A percentile compares a stretch with the other conserved stretches of the same genome.
Evolutionary conservation across 768 basidiomycete species (phyloP).

Genomic region (Serendipita sp.): DNA sequence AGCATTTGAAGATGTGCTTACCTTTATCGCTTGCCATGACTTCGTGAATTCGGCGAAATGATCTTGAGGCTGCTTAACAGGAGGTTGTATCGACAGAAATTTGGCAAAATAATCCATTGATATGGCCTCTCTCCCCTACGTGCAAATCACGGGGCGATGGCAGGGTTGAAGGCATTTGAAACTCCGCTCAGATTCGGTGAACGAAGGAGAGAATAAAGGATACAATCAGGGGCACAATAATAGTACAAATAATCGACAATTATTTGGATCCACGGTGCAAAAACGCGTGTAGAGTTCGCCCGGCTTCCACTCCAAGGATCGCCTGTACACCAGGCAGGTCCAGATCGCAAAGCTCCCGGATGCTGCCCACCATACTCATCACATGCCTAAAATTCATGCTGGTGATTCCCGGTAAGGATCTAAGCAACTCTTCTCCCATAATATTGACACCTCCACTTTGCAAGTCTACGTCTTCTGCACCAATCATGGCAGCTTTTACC

Average conservation of each 20-base stretch:
- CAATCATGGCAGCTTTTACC: constrained; percentile 55
- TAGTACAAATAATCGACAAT: background rate
- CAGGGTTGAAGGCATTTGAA: too few species aligned
- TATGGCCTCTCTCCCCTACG: background rate
- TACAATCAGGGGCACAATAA: background rate
- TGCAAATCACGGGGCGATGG: background rate
- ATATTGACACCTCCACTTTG: constrained; percentile 52
- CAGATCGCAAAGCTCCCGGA: constrained; percentile 60
- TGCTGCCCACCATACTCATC: constrained; percentile 60
- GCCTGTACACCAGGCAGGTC: constrained; percentile 43
- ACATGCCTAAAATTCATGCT: constrained; percentile 75
- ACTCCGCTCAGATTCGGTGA: background rate
- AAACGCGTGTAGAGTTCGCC: constrained; percentile 66
- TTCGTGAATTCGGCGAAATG: constrained; percentile 55
- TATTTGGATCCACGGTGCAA: constrained; percentile 40
- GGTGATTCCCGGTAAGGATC: constrained; percentile 69
- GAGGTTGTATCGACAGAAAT: constrained; percentile 39
- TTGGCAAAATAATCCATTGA: constrained; percentile 81
- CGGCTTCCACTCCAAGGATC: constrained; percentile 66
- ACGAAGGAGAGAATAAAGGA: background rate
- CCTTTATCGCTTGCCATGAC: constrained; percentile 65
- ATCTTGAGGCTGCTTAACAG: constrained; percentile 39
- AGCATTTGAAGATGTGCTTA: constrained; percentile 14
- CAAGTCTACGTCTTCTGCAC: constrained; percentile 59
- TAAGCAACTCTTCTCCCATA: constrained; percentile 67